Conservation (phyloP, 139 green algal genomes). For the Tetradesmus lagerheimii region DNA sequence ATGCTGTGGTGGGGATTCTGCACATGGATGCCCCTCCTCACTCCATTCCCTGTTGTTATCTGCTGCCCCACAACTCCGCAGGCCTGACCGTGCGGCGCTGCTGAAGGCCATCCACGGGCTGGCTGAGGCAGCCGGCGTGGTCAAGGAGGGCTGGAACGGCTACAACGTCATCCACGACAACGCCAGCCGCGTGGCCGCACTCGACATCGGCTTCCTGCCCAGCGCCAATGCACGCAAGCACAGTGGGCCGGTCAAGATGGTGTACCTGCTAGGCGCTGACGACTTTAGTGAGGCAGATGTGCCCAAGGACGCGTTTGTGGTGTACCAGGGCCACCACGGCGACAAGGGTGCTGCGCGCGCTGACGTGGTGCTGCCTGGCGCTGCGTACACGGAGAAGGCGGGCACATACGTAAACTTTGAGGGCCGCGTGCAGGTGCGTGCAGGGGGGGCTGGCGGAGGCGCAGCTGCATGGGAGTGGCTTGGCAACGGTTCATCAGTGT, state of each 20-base stretch:
- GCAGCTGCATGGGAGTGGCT: no score
- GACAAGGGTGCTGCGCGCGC: slow-evolving; percentile 92
- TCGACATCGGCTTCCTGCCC: slow-evolving; percentile 97
- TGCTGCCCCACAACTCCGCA: neutral
- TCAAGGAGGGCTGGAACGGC: slow-evolving; percentile 94
- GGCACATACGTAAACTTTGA: slow-evolving; percentile 95
- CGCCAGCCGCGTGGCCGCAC: slow-evolving; percentile 88
- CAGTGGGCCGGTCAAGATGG: slow-evolving; percentile 80
- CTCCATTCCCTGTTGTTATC: neutral
- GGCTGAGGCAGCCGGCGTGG: slow-evolving; percentile 75
- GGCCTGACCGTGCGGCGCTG: slow-evolving; percentile 82
- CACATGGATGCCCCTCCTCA: neutral
- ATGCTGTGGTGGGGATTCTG: no score
- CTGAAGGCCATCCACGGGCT: slow-evolving; percentile 80
- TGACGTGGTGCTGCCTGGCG: slow-evolving; percentile 94
- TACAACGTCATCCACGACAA: slow-evolving; percentile 97
- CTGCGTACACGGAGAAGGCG: slow-evolving; percentile 92
- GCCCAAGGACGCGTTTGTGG: slow-evolving; percentile 91
- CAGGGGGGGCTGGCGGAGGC: no score
- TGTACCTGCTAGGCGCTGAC: slow-evolving; percentile 96
- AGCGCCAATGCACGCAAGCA: slow-evolving; percentile 16
- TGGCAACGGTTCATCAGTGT: no score
- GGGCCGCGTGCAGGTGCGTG: slow-evolving; percentile 86
- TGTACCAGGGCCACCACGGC: slow-evolving; percentile 98
- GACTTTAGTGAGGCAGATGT: slow-evolving; percentile 85